Base-by-base conservation (phyloP, 2,329 filamentous ascomycete genomes). In the Calonectria henricotiae region DNA sequence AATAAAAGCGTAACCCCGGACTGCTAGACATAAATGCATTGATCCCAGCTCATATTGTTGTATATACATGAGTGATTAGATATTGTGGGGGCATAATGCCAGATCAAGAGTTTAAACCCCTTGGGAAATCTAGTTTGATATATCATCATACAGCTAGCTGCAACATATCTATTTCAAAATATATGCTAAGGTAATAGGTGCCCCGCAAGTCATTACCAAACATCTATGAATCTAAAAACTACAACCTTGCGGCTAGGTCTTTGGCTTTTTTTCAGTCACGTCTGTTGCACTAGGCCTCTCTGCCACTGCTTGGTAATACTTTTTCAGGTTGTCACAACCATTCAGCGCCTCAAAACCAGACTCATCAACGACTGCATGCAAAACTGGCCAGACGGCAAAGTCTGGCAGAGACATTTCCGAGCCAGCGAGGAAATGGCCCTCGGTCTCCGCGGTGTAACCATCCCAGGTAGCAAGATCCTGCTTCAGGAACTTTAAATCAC, bases 341-440 rank as follows among this genome's bases (percentile, higher is more conserved):
- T 74, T 74, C 6, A 86, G 75, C 0, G 73, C 73, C 1, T 78
- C 79, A 4, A 76, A 47, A 1, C 80, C 83, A 66, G 78, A 78
- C 23, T 81, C 79, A 15, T 79, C 71, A 9, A 83, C 77, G 23
- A 89, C 81, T 37, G 83, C 82, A 68, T 89, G 80, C 69, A 91
- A 74, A 15, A 89, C 82, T 0, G 89, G 89, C 86, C 87, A 90
- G 4, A 90, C 76, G 0, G 87, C 88, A 76, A 86, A 91, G 77
- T 91, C 89, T 0, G 86, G 85, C 2, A 90, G 76, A 2, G 83
- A 82, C 0, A 85, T 74, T 0, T 68, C 72, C 3, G 76, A 67
- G 0, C 86, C 87, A 0, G 86, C 85, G 23, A 90, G 84, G 75
- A 85, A 89, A 13, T 82, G 81, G 2, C 43, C 65, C 7, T 83